A percentile compares a stretch with the other conserved stretches of the same genome.
Conservation (phyloP, 495 filamentous ascomycete genomes). For the Penicillium subrubescens region DNA sequence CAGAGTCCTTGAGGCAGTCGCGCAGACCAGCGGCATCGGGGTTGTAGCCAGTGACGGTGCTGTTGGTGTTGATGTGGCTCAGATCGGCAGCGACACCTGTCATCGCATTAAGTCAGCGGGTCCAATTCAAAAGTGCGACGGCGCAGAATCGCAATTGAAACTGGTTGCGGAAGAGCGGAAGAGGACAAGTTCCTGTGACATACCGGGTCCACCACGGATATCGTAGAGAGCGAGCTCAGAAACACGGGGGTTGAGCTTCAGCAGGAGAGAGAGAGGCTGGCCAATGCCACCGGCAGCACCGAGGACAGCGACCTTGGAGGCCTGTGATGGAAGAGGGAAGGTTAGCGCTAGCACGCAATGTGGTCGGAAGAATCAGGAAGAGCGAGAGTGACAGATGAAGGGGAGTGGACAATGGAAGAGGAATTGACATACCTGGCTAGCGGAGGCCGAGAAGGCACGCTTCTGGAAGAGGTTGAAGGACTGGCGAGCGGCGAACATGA, state of each 20-base stretch:
- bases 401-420: not conserved
- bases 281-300: conserved; percentile 97
- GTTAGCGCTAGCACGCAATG: conserved; percentile 33
- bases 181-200: conserved; percentile 23
- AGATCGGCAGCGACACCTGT: conserved; percentile 96
- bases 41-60: conserved; percentile 86
- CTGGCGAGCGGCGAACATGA: conserved; percentile 77
- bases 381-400: not conserved
- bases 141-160: not conserved
- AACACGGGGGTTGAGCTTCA: conserved; percentile 97
- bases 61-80: conserved; percentile 98
- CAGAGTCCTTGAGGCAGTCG: conserved; percentile 76
- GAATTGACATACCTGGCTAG: conserved; percentile 69
- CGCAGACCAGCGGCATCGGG: conserved; percentile 73
- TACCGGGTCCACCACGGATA: conserved; percentile 92
- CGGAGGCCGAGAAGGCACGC: conserved; percentile 91
- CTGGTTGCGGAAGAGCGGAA: not conserved
- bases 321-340: conserved; percentile 50
- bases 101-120: not conserved
- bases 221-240: conserved; percentile 94
- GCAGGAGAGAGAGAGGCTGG: conserved; percentile 92
- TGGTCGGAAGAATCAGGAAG: conserved; percentile 17
- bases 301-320: conserved; percentile 94
- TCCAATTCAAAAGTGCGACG: not conserved
- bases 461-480: conserved; percentile 74